Percentiles rank a stretch among this genome's conserved stretches.
Conservation (phyloP, 2,329 filamentous ascomycete genomes). For the Plenodomus biglobosus region DNA sequence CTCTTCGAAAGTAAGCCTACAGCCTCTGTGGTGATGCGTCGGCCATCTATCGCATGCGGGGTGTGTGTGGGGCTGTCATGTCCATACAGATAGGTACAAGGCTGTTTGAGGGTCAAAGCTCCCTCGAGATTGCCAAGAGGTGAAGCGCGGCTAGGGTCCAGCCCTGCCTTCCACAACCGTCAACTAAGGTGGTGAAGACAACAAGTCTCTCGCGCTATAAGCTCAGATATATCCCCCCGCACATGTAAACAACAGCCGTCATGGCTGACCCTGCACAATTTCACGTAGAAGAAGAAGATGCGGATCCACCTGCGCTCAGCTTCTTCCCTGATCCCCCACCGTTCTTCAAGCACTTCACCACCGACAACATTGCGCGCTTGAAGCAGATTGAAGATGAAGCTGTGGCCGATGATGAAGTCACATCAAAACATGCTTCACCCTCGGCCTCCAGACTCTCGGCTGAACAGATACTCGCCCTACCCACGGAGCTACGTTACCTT, state of each 20-base stretch:
- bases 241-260: not conserved
- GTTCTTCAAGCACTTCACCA: slow-evolving; percentile 87
- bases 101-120: not conserved
- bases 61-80: not conserved
- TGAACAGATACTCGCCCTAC: slow-evolving; percentile 54
- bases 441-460: slow-evolving; percentile 17
- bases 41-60: no score
- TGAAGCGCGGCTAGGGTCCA: slow-evolving; percentile 9
- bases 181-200: no score
- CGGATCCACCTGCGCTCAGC: slow-evolving; percentile 28
- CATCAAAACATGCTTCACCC: slow-evolving; percentile 2
- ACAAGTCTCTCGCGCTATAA: no score
- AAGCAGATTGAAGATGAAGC: slow-evolving; percentile 51
- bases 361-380: slow-evolving; percentile 67
- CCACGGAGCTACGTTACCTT: slow-evolving; percentile 72
- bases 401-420: slow-evolving; percentile 11
- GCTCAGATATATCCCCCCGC: no score
- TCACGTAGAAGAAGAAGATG: slow-evolving; percentile 5
- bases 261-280: slow-evolving; percentile 16
- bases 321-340: slow-evolving; percentile 82
- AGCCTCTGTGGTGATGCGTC: no score
- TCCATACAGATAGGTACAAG: no score
- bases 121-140: no score
- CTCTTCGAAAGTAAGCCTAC: no score
- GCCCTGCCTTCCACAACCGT: no score